Percentiles rank a stretch among this genome's conserved stretches.
phyloP scores from a whole-genome alignment of 306 rosid genomes.

The Prosopis cineraria region DNA sequence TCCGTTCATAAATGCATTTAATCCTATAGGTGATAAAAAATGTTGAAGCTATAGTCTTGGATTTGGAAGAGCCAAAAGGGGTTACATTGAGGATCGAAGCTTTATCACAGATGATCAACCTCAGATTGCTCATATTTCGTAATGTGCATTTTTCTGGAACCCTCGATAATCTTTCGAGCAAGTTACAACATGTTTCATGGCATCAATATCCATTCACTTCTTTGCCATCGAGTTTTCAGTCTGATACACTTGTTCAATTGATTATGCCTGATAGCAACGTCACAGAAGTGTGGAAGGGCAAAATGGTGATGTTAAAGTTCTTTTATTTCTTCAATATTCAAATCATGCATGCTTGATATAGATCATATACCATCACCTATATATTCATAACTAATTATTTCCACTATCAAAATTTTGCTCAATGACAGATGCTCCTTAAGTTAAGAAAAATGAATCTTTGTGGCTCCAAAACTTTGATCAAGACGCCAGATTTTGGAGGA shows the following conservation, averaged over 20 bases:
- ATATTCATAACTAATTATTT: background rate
- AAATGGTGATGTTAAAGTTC: background rate
- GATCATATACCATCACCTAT: too few relatives aligned
- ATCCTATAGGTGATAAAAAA: background rate
- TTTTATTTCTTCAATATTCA: too few relatives aligned
- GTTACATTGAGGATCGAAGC: background rate
- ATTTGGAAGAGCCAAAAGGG: background rate
- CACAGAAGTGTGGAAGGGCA: background rate
- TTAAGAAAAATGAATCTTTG: background rate
- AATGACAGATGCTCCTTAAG: background rate
- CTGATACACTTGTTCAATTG: background rate
- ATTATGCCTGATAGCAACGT: background rate
- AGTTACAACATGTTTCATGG: background rate
- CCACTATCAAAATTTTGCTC: background rate
- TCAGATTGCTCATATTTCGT: background rate
- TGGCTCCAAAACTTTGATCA: background rate
- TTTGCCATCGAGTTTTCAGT: background rate
- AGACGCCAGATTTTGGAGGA: background rate
- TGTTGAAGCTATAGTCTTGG: background rate
- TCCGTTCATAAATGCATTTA: background rate
- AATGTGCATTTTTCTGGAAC: background rate
- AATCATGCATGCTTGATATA: too few relatives aligned
- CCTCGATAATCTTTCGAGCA: background rate
- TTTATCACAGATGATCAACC: background rate
- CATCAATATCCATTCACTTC: background rate